phyloP scores from a whole-genome alignment of 805 yeast species.

The Alloascoidea hylecoeti region DNA sequence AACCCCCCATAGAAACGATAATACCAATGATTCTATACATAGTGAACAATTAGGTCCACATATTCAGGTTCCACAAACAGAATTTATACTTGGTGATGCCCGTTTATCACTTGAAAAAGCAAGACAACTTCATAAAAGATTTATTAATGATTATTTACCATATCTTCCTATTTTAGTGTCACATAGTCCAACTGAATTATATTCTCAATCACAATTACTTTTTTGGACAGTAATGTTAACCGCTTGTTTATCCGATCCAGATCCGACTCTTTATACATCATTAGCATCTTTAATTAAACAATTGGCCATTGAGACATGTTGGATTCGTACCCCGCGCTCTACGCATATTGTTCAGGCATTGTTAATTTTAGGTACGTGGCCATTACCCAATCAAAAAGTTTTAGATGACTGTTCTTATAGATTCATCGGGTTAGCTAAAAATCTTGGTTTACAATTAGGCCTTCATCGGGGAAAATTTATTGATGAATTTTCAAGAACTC shows the following conservation, averaged over 20 bases:
- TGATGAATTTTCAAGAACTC: conserved; percentile 81
- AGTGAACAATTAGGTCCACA: conserved; percentile 51
- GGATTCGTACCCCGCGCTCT: conserved; percentile 87
- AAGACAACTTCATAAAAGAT: conserved; percentile 52
- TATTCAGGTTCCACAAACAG: conserved; percentile 17
- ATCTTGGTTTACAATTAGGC: conserved; percentile 74
- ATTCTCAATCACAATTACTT: conserved; percentile 68
- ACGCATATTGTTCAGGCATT: conserved; percentile 89
- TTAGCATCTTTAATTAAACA: conserved; percentile 71
- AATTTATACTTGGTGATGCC: conserved; percentile 69
- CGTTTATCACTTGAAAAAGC: conserved; percentile 54
- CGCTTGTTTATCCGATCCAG: conserved; percentile 77
- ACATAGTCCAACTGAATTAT: conserved; percentile 57
- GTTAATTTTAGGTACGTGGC: conserved; percentile 79
- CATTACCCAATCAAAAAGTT: conserved; percentile 83
- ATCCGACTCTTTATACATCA: conserved; percentile 65
- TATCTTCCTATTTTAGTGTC: conserved; percentile 70
- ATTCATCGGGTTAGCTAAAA: conserved; percentile 77
- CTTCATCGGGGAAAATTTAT: conserved; percentile 86
- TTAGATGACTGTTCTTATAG: conserved; percentile 86
- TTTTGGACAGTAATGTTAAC: conserved; percentile 89
- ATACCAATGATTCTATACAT: conserved; percentile 85
- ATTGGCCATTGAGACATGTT: conserved; percentile 81
- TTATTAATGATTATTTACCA: conserved; percentile 55
- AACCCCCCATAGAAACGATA: conserved; percentile 89